Conservation (phyloP, 2,329 filamentous ascomycete species). For the Phoma herbarum region DNA sequence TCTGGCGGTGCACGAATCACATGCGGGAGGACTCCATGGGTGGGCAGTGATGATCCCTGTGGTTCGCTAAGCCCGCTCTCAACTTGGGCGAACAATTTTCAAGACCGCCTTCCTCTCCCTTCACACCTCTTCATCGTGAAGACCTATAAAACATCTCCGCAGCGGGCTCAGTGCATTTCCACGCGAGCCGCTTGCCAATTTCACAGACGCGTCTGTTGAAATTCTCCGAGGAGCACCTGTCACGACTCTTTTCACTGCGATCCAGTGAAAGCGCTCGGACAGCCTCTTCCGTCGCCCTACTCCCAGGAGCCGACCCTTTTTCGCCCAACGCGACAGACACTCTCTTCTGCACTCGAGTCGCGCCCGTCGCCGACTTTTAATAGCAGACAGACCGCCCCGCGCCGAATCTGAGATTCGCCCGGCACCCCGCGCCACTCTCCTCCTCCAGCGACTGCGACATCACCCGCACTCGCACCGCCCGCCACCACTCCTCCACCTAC, state of each 20-base stretch:
- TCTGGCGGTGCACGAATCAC: constrained; percentile 21
- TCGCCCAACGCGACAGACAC: constrained; percentile 31
- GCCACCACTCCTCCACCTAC: constrained; percentile 22
- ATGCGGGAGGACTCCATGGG: constrained; percentile 16
- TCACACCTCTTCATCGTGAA: constrained; percentile 49
- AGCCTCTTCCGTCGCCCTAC: constrained; percentile 46
- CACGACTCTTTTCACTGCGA: constrained; percentile 40
- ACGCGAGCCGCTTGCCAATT: constrained; percentile 50
- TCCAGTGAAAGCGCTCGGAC: constrained; percentile 46
- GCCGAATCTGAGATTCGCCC: constrained; percentile 45
- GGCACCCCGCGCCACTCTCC: constrained; percentile 29
- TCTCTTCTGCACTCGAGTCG: constrained; percentile 44
- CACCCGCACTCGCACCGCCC: constrained; percentile 18
- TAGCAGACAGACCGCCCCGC: constrained; percentile 28
- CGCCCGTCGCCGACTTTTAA: constrained; percentile 37
- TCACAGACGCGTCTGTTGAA: constrained; percentile 52
- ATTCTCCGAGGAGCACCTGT: constrained; percentile 45
- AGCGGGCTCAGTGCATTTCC: constrained; percentile 43
- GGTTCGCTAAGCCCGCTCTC: constrained; percentile 31
- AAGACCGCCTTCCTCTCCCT: constrained; percentile 26
- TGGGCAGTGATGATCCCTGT: constrained; percentile 20
- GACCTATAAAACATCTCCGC: constrained; percentile 38
- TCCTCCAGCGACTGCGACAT: constrained; percentile 8
- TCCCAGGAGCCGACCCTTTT: constrained; percentile 37
- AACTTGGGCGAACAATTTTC: constrained; percentile 39